Evolutionary conservation across 495 filamentous ascomycete species (phyloP), one percentile per base, ranked within the genome.

Genomic region (Cairneyella variabilis): DNA sequence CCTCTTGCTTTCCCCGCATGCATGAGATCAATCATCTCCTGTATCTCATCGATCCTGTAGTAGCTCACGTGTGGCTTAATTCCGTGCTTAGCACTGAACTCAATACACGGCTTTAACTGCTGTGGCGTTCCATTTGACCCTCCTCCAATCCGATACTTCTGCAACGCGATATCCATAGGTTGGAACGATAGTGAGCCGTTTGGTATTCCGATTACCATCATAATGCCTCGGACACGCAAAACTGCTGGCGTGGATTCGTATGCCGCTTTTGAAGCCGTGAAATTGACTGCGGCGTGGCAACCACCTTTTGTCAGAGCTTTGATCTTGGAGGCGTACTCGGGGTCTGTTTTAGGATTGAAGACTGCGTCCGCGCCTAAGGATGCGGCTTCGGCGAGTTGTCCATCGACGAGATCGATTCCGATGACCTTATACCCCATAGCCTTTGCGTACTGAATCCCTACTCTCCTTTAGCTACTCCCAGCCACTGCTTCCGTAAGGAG

Each of bases 361-460:
- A 36, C 28, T 2, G 14, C 23, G 17, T 56, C 34, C 11, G 36
- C 25, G 26, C 67, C 51, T 23, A 8, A 34, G 8, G 8, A 8
- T 34, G 8, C 14, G 30, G 30, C 30, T 14, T 34, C 30, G 8
- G 8, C 8, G 30, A 34, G 30, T 14, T 34, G 30, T 8, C 8
- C 14, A 34, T 34, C 30, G 30, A 8, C 14, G 30, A 34, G 8
- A 34, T 70, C 67, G 20, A 58, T 37, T 10, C 22, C 55, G 16
- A 58, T 45, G 20, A 53, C 40, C n/a, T 53, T 37, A 17, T 25
- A 27, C 12, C 55, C 55, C 34, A 53, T 23, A 18, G 49, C 48
- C 22, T 39, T 46, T 27, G 48, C 34, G 22, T 43, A 51, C 36
- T 51, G 53, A 12, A 70, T 53, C n/a, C 62, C 67, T 47, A n/a